Evolutionary conservation across 805 yeast genomes (phyloP).

Genomic region (Sugiyamaella valdiviana): DNA sequence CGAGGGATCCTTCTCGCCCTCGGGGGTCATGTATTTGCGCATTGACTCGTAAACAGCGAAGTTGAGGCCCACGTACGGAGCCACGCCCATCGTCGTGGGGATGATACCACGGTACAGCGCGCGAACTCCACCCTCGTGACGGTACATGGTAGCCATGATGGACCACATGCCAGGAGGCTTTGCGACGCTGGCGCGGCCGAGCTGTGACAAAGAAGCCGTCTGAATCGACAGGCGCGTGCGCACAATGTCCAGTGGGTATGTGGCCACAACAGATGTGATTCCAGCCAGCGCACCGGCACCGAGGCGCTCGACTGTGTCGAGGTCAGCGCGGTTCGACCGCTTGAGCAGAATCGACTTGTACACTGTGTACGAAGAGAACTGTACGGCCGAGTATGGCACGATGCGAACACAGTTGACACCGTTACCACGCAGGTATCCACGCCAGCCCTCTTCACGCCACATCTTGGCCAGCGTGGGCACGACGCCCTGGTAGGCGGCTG

Average conservation of each 20-base stretch:
- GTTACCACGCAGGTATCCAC: constrained; percentile 86
- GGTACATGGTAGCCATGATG: constrained; percentile 53
- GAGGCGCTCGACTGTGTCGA: constrained; percentile 55
- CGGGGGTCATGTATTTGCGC: constrained; percentile 48
- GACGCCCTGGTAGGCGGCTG: constrained; percentile 53
- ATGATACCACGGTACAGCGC: constrained; percentile 79
- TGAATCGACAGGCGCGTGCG: constrained; percentile 85
- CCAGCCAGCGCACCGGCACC: constrained; percentile 81
- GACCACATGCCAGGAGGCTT: constrained; percentile 68
- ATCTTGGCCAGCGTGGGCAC: constrained; percentile 67
- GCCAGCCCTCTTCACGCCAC: constrained; percentile 87
- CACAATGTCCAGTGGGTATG: constrained; percentile 88
- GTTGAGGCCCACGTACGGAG: constrained; percentile 91
- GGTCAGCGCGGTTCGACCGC: constrained; percentile 24
- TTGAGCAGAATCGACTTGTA: constrained; percentile 40
- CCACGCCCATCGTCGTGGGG: constrained; percentile 92
- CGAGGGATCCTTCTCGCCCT: constrained; percentile 29
- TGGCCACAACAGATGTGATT: constrained; percentile 65
- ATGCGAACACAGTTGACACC: constrained; percentile 84
- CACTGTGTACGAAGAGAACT: constrained; percentile 74
- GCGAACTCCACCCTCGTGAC: constrained; percentile 70
- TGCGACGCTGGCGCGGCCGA: constrained; percentile 6
- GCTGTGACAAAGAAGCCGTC: constrained; percentile 56
- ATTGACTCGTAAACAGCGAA: constrained; percentile 83
- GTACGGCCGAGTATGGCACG: constrained; percentile 92